Evolutionary conservation across 306 rosid genomes (phyloP), one percentile per base, ranked within the genome.

Genomic region (Lathyrus aphaca): DNA sequence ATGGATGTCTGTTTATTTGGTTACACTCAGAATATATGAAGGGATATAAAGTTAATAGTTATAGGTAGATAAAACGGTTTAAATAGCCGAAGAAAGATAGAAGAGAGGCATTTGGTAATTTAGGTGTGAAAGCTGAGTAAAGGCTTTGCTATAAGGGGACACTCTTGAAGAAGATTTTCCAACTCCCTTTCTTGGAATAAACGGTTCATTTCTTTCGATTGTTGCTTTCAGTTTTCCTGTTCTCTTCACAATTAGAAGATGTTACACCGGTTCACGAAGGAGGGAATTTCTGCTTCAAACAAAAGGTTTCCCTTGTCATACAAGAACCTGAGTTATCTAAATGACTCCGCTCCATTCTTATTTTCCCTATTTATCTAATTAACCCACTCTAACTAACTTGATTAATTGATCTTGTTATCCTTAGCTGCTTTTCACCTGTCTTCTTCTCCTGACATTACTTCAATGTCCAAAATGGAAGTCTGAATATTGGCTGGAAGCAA

Each of bases 401-500:
- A 58, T 3, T 30, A 30, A 58, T 32, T 15, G 23, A 32, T 32
- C 14, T 3, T 32, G 14, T 8, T 59, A 8, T 32, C 14, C n/a
- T 32, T 59, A 32, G 37, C 25, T 57, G 8, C 42, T n/a, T 29
- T 59, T 30, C 13, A 59, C 44, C 37, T 59, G 17, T 32, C 25
- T 59, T 21, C 25, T 59, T 53, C 59, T 59, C 25, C 44, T 15
- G 37, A 30, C 23, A 59, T 8, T 59, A 13, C 58, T 14, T 69
- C 53, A 67, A 21, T 56, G 29, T 61, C 0, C 7, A 45, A 72
- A 72, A 37, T 59, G 37, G 30, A 19, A 46, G 49, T 68, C 25
- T 32, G 37, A 58, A 55, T 49, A 32, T 21, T 77, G 38, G 68
- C 44, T 71, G 37, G 58, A 49, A 55, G 39, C 46, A 64, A 51